Base-by-base conservation (phyloP, 2,329 filamentous ascomycete genomes). In the Neoscytalidium dimidiatum region DNA sequence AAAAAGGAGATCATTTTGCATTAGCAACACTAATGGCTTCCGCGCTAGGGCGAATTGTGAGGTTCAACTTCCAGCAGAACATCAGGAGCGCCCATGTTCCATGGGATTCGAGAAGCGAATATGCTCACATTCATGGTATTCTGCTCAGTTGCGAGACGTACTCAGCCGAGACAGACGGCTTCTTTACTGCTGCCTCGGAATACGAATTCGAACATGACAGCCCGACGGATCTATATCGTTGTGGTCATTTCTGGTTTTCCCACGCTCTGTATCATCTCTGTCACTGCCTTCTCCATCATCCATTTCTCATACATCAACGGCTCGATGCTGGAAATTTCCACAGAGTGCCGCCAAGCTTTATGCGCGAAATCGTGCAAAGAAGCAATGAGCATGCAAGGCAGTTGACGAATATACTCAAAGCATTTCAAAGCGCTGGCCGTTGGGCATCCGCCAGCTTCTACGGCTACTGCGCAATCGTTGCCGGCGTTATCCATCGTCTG, bases 261-360 rank as follows among this genome's bases (percentile, higher is more conserved):
- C 72, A 74, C 29, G 70, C 71, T 1, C 61, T 78, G 1, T 79
- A 75, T 44, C 74, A 77, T 44, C 68, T 76, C 6, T 74, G 71
- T 41, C 73, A 78, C 31, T 78, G 74, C 62, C 64, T 78, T n/a
- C 66, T 79, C 3, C 71, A 77, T 64, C 77, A 79, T 62, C 76
- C 75, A 0, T 77, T 78, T 61, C 66, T 77, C 6, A 63, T 78
- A 3, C 69, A 70, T 0, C 66, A 72, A 26, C 68, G 73, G 8
- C 67, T 76, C 8, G 5, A 23, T 3, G 69, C 69, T 33, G 64
- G 66, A 2, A 71, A 69, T 29, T 69, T 68, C 0, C 66, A 67
- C 6, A 76, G 72, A 23, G 67, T 70, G 4, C 74, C 75, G 0
- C 35, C 67, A 23, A 77, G 74, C 66, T 78, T 78, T 53, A 67